These are phyloP conservation scores for Pugionium dolabratum DNA, from an alignment of 345 rosid genomes.

Conservation along the genomic window DNA sequence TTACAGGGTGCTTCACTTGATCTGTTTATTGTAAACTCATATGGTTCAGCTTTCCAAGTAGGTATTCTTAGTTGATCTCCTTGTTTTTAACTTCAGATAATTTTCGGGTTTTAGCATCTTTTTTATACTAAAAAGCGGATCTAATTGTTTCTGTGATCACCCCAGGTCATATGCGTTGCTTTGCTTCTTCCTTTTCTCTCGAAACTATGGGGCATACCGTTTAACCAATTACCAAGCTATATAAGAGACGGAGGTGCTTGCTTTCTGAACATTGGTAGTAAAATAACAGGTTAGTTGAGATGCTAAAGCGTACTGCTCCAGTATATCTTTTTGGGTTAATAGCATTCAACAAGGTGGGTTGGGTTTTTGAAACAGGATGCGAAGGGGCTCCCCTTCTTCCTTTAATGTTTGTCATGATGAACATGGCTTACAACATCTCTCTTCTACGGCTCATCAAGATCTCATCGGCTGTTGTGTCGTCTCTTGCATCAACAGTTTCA, in stretches of 20 bases:
- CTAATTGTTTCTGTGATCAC: not conserved
- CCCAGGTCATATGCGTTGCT: constrained; percentile 69
- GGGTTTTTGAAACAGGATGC: constrained; percentile 56
- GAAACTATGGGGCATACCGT: constrained; percentile 93
- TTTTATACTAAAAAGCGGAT: too few relatives aligned
- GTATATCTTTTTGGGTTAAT: too few relatives aligned
- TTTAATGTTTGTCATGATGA: constrained; percentile 65
- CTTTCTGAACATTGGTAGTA: constrained; percentile 67
- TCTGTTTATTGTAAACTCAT: constrained; percentile 86
- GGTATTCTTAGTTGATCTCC: constrained; percentile 15
- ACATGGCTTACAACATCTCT: constrained; percentile 88
- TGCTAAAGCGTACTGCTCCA: too few relatives aligned
- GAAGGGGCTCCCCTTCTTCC: constrained; percentile 91
- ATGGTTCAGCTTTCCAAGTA: constrained; percentile 91
- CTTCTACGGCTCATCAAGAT: constrained; percentile 84
- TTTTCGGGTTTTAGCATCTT: not conserved
- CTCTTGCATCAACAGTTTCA: constrained; percentile 86
- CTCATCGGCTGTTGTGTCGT: constrained; percentile 86
- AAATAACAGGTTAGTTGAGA: not conserved
- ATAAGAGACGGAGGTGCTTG: constrained; percentile 92
- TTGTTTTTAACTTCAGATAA: not conserved
- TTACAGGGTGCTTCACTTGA: constrained; percentile 80
- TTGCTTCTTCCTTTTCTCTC: constrained; percentile 88
- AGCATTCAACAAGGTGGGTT: too few relatives aligned
- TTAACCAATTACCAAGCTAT: constrained; percentile 76